Evolutionary conservation across 208 protist species (phyloP).

Genomic region (Trichomonas tenax): DNA sequence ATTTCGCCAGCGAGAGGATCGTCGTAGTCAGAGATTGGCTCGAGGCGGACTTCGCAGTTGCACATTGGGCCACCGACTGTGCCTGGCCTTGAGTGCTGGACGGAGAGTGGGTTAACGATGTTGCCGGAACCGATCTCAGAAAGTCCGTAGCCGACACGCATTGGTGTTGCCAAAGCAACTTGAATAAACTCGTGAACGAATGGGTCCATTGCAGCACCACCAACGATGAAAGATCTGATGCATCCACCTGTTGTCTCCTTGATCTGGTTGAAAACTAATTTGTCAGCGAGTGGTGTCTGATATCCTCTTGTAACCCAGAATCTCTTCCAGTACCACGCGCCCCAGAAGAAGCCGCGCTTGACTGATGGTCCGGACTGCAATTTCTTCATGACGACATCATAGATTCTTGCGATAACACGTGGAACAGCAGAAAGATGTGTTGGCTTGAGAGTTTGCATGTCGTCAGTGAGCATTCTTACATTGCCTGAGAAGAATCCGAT

Average conservation of each 20-base stretch:
- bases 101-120: background rate
- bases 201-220: background rate
- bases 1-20: background rate
- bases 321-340: background rate
- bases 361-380: background rate
- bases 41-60: background rate
- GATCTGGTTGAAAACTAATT: background rate
- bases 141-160: background rate
- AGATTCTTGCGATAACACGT: slow-evolving; percentile 50
- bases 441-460: background rate
- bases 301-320: background rate
- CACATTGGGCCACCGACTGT: background rate
- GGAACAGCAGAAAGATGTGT: background rate
- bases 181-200: background rate
- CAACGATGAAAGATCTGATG: background rate
- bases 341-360: background rate
- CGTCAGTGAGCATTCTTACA: background rate
- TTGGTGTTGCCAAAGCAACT: background rate
- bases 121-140: background rate
- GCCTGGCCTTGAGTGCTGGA: background rate
- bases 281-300: background rate
- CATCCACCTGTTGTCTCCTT: background rate
- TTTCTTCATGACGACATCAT: slow-evolving; percentile 48
- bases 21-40: background rate
- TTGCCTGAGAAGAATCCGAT: background rate